Conservation (phyloP, 2,329 filamentous ascomycete species). For the Beauveria varroae region DNA sequence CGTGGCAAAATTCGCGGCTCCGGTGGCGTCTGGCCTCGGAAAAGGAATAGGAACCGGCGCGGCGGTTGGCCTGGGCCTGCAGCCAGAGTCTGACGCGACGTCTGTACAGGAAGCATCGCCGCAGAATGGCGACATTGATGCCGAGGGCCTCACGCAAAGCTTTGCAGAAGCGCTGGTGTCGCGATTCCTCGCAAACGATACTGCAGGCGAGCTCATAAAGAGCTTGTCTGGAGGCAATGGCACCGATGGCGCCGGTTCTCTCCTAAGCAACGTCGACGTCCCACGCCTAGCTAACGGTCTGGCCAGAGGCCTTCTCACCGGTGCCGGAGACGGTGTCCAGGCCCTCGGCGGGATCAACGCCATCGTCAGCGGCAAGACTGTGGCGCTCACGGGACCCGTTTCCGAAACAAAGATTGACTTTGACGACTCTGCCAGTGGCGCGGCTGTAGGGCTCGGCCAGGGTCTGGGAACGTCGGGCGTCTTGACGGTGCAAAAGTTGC, state of each 20-base stretch:
- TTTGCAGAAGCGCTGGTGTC: slow-evolving; percentile 23
- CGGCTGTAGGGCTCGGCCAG: slow-evolving; percentile 27
- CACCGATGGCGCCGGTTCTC: background rate
- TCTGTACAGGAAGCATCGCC: background rate
- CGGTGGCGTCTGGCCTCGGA: slow-evolving; percentile 21
- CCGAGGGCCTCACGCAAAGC: slow-evolving; percentile 17
- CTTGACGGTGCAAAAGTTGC: slow-evolving; percentile 22
- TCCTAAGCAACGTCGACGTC: slow-evolving; percentile 17
- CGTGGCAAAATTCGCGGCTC: slow-evolving; percentile 11
- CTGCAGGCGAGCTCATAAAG: slow-evolving; percentile 18
- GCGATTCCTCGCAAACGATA: slow-evolving; percentile 26
- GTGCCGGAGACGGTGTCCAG: slow-evolving; percentile 26
- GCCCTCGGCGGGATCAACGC: slow-evolving; percentile 25
- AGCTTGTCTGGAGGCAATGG: background rate
- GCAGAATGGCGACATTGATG: slow-evolving; percentile 13
- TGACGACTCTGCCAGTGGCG: slow-evolving; percentile 28
- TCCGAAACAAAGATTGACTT: slow-evolving; percentile 22
- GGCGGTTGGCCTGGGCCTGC: slow-evolving; percentile 22
- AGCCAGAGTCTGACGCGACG: slow-evolving; percentile 15
- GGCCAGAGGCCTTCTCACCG: slow-evolving; percentile 27
- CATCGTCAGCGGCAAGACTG: slow-evolving; percentile 22
- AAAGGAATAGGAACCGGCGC: slow-evolving; percentile 21
- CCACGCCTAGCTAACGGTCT: slow-evolving; percentile 26
- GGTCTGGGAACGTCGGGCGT: slow-evolving; percentile 28
- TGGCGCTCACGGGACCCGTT: slow-evolving; percentile 13